Evolutionary conservation across 805 yeast species (phyloP).

Genomic region (Ascoidea tarda): DNA sequence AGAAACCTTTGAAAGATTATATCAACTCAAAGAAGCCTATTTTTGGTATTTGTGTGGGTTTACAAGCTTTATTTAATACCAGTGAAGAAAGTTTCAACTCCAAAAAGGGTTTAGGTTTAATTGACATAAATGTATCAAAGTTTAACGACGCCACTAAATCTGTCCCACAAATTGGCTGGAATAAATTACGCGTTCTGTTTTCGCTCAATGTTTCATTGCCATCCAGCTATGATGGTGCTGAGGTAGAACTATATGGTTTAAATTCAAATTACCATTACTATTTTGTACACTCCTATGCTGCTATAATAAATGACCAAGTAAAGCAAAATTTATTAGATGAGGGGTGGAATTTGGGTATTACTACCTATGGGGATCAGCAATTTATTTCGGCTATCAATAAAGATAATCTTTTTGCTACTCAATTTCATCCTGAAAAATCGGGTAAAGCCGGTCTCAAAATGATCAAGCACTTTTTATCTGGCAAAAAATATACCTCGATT

Average conservation of each 20-base stretch:
- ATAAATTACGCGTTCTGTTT: conserved; percentile 22
- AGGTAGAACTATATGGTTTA: conserved; percentile 39
- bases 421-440: conserved; percentile 98
- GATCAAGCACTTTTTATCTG: conserved; percentile 53
- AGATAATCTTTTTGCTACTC: conserved; percentile 84
- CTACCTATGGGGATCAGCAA: conserved; percentile 53
- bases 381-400: conserved; percentile 74
- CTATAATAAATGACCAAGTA: conserved; percentile 31
- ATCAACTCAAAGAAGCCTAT: conserved; percentile 69
- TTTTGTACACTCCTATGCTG: conserved; percentile 93
- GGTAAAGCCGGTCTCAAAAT: conserved; percentile 81
- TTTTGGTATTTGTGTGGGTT: conserved; percentile 97
- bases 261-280: conserved; percentile 63
- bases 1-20: conserved; percentile 49
- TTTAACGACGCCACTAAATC: conserved; percentile 56
- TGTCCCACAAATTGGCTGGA: conserved; percentile 98
- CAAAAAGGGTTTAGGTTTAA: conserved; percentile 41
- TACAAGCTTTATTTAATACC: conserved; percentile 67
- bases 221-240: conserved; percentile 11
- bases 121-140: conserved; percentile 37
- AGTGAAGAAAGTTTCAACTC: conserved; percentile 55
- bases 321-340: conserved; percentile 19
- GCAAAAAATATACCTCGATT: conserved; percentile 4
- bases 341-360: conserved; percentile 41
- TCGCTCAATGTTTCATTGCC: conserved; percentile 11